These are phyloP conservation scores for Solanum lycopersicoides DNA, from an alignment of 257 asterid genomes.

Conservation along the genomic window DNA sequence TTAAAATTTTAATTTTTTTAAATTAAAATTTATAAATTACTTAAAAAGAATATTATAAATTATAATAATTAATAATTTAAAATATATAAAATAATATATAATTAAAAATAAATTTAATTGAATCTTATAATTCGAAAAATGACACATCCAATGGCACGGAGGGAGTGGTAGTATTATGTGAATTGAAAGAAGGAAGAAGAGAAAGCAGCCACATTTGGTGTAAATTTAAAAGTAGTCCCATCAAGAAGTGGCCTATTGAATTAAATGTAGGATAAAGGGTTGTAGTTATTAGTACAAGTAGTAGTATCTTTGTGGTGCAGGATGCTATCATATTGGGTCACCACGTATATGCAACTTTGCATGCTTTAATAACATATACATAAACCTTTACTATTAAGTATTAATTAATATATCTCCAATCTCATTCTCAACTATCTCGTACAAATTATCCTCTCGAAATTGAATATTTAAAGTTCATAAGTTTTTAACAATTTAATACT, in stretches of 20 bases:
- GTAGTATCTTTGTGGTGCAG: neutral
- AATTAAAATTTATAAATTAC: too few species aligned
- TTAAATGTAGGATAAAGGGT: neutral
- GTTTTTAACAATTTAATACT: fast-evolving
- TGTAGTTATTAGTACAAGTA: neutral
- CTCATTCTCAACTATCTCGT: neutral
- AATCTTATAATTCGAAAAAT: too few species aligned
- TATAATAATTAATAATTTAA: too few species aligned
- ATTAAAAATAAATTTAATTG: too few species aligned
- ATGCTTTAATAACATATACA: neutral
- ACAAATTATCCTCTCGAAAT: neutral
- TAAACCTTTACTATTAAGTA: too few species aligned
- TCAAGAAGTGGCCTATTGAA: neutral
- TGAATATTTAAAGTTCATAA: neutral
- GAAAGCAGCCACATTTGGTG: neutral
- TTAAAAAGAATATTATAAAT: too few species aligned
- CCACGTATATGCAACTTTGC: conserved; percentile 2
- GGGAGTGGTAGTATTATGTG: neutral
- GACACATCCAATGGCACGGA: too few species aligned
- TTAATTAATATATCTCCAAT: neutral
- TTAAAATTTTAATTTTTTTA: too few species aligned
- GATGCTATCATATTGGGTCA: conserved; percentile 4
- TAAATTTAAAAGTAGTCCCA: neutral
- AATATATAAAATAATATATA: too few species aligned
- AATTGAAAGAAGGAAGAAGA: neutral